phyloP scores from a whole-genome alignment of 768 basidiomycete species.

The Phylloporus sp. region DNA sequence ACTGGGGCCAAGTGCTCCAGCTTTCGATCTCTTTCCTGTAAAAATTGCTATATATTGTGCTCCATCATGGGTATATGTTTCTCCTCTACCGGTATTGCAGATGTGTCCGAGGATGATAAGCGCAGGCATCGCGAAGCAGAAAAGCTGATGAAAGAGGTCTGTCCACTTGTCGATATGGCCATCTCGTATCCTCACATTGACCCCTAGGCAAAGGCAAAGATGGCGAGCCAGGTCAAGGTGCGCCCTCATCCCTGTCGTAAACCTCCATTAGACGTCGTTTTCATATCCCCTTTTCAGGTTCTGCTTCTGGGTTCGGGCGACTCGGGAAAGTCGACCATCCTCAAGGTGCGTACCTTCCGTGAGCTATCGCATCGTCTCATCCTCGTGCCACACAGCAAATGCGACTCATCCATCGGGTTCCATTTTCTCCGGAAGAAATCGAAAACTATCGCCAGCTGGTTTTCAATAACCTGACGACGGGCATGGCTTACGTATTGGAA shows the following conservation, averaged over 20 bases:
- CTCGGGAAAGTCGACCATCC: conserved; percentile 88
- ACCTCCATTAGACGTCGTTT: background rate
- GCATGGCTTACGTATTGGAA: conserved; percentile 77
- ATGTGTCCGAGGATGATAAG: conserved; percentile 68
- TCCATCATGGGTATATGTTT: conserved; percentile 72
- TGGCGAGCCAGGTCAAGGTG: conserved; percentile 77
- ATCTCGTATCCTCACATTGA: background rate
- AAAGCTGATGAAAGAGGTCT: conserved; percentile 72
- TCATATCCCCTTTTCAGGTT: conserved; percentile 44
- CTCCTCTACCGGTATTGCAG: conserved; percentile 53
- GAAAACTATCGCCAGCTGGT: conserved; percentile 90
- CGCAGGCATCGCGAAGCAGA: conserved; percentile 65
- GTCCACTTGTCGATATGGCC: conserved; percentile 16
- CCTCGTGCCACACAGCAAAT: conserved; percentile 64
- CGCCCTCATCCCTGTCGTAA: conserved; percentile 3
- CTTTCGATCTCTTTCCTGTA: conserved; percentile 2
- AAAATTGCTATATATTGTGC: background rate
- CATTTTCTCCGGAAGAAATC: conserved; percentile 77
- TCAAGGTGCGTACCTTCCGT: conserved; percentile 57
- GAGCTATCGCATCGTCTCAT: background rate
- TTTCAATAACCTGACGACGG: conserved; percentile 88
- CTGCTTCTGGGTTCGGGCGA: conserved; percentile 91
- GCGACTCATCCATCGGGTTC: conserved; percentile 88
- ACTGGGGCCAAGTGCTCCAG: conserved; percentile 15
- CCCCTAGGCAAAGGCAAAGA: conserved; percentile 64